Base-by-base conservation (phyloP, 495 filamentous ascomycete genomes). In the Aspergillus heteromorphus region DNA sequence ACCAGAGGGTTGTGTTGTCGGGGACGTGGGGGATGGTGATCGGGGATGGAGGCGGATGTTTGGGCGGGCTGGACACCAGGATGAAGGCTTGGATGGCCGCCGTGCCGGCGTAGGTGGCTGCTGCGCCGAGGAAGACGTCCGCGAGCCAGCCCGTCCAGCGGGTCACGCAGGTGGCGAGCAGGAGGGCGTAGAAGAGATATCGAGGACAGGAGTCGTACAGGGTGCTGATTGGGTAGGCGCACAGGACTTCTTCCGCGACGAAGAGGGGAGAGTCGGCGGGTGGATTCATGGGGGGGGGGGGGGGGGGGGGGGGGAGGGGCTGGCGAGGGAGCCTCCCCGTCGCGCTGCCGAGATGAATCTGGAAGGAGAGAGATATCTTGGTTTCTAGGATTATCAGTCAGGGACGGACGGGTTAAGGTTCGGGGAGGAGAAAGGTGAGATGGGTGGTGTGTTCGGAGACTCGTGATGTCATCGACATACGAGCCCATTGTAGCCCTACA, bases 61-160 rank as follows among this genome's bases (percentile, higher is more conserved):
- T 58, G 4, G 56, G 41, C 1, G 30, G 53, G 43, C 53, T 65
- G 0, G 65, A 56, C 9, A 70, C 56, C 4, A 72, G 57, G 40
- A 72, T 70, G 34, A 72, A 72, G 0, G 69, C 47, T 40, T 72
- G 59, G 4, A 72, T 63, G 8, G 69, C 67, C 1, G 67, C 69
- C 0, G 64, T 69, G 2, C 69, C 69, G 14, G 69, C 69, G 36
- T 72, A 72, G 7, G 65, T 66, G 10, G 69, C 65, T 0, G 69
- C 67, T 1, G 67, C 52, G 5, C 69, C 65, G 2, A 72, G 56
- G 25, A 72, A 70, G 1, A 69, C 65, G 41, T 70, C 54, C 8
- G 61, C 57, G 0, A 70, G 51, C 67, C 69, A 72, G 40, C 67
- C 69, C 1, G 64, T 67, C 69, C 69, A 72, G 9, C 69, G 57